Percentiles rank a stretch among this genome's conserved stretches.
phyloP scores from a whole-genome alignment of 495 filamentous ascomycete species.

The Penicillium cinerascens region DNA sequence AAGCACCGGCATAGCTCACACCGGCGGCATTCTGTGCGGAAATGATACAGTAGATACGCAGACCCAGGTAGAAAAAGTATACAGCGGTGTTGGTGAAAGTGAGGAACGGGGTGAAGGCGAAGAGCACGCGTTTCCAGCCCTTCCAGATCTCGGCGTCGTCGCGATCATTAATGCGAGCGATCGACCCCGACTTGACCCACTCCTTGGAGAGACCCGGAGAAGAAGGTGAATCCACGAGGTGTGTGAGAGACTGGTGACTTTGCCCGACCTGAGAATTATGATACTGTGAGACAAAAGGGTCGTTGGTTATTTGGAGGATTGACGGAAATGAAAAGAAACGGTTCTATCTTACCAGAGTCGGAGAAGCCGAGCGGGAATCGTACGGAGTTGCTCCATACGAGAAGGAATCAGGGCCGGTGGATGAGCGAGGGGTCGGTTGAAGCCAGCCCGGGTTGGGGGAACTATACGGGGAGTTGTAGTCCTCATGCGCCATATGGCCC shows the following conservation, averaged over 20 bases:
- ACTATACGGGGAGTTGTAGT: slow-evolving; percentile 13
- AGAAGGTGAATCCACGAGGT: slow-evolving; percentile 21
- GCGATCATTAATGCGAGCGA: slow-evolving; percentile 35
- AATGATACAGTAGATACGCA: slow-evolving; percentile 40
- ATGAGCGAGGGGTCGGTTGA: slow-evolving; percentile 17
- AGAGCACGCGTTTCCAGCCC: slow-evolving; percentile 39
- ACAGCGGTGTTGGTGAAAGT: slow-evolving; percentile 34
- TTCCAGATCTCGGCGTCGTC: slow-evolving; percentile 43
- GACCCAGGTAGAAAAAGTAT: slow-evolving; percentile 38
- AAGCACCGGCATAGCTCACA: slow-evolving; percentile 29
- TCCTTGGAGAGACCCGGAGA: slow-evolving; percentile 30
- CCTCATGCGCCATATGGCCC: slow-evolving; percentile 8
- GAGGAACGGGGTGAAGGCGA: slow-evolving; percentile 33
- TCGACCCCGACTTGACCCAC: slow-evolving; percentile 32
- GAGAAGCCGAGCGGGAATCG: slow-evolving; percentile 31
- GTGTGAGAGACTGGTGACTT: slow-evolving; percentile 24
- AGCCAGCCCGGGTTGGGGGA: slow-evolving; percentile 11
- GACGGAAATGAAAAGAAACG: neutral
- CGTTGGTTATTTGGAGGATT: neutral
- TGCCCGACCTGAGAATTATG: slow-evolving; percentile 23
- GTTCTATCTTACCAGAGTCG: slow-evolving; percentile 23
- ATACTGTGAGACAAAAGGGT: slow-evolving; percentile 13
- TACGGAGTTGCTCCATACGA: slow-evolving; percentile 11
- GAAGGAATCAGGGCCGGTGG: slow-evolving; percentile 19
- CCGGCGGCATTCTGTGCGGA: slow-evolving; percentile 28